Evolutionary conservation across 2,329 filamentous ascomycete genomes (phyloP).

Genomic region (Diaporthe sp.): DNA sequence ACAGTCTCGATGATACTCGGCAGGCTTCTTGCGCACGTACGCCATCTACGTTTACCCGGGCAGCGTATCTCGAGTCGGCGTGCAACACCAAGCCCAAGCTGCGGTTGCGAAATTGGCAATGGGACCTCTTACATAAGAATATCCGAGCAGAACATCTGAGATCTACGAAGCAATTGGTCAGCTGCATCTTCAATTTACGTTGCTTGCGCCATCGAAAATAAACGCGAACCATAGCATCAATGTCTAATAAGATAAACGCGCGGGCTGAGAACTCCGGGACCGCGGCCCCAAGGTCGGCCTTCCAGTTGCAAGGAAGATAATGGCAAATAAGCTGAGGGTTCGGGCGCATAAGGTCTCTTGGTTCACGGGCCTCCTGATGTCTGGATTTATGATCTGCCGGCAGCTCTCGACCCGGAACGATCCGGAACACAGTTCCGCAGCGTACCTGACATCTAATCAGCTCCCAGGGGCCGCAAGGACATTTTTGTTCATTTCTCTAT

Average conservation of each 20-base stretch:
- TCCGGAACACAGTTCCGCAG: neutral
- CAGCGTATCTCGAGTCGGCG: neutral
- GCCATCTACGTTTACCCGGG: neutral
- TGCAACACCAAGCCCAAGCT: neutral
- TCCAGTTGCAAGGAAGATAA: neutral
- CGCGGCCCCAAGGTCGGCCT: neutral
- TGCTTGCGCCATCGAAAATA: neutral
- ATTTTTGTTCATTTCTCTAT: neutral
- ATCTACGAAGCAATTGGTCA: neutral
- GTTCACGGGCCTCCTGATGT: neutral
- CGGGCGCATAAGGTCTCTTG: neutral
- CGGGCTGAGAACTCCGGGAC: neutral
- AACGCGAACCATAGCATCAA: neutral
- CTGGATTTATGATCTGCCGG: neutral
- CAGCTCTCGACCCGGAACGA: neutral
- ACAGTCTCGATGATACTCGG: neutral
- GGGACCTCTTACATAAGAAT: neutral
- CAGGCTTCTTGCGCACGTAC: neutral
- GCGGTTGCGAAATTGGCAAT: too few relatives aligned
- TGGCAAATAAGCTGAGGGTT: neutral
- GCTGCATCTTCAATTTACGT: neutral
- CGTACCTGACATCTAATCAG: neutral
- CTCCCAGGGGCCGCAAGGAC: too few relatives aligned
- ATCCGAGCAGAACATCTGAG: neutral
- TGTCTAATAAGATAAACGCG: neutral